A percentile compares a stretch with the other conserved stretches of the same genome.
Conservation (phyloP, 2,329 filamentous ascomycete genomes). For the Talaromyces sp. region DNA sequence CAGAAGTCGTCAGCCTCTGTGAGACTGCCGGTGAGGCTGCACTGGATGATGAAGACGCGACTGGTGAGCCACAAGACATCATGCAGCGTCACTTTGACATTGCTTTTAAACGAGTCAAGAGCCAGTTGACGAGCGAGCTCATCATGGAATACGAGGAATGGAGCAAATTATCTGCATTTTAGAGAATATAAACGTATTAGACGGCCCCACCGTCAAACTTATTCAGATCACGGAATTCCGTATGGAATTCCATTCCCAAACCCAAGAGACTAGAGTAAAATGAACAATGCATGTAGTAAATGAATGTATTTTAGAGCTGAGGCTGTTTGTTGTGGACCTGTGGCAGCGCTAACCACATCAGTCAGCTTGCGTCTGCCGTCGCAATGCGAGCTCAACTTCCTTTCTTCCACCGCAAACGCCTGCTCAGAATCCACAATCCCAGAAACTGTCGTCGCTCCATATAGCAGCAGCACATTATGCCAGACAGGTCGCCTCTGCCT, state of each 20-base stretch:
- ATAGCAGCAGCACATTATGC: not conserved
- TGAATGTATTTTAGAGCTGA: not conserved
- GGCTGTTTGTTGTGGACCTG: not conserved
- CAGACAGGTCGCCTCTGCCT: conserved; percentile 13
- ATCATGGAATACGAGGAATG: conserved; percentile 55
- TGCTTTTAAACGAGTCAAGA: conserved; percentile 44
- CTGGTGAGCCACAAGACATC: conserved; percentile 31
- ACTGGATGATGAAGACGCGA: conserved; percentile 47
- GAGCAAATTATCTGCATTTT: conserved; percentile 24
- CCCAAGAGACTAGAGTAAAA: not conserved
- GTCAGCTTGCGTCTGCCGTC: not conserved
- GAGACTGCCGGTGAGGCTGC: conserved; percentile 47
- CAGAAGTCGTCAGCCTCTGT: conserved; percentile 66
- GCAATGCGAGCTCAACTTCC: not conserved
- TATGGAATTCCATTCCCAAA: too few species aligned
- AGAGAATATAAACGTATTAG: not conserved
- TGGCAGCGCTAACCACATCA: not conserved
- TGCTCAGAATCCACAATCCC: not conserved
- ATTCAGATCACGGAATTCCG: too few species aligned
- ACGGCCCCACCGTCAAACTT: too few species aligned
- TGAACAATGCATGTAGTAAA: not conserved
- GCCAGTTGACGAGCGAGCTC: conserved; percentile 57
- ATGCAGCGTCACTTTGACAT: conserved; percentile 39
- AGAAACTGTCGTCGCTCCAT: not conserved
- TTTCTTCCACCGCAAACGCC: not conserved